Evolutionary conservation across 495 filamentous ascomycete genomes (phyloP).

Genomic region (Physcia stellaris): DNA sequence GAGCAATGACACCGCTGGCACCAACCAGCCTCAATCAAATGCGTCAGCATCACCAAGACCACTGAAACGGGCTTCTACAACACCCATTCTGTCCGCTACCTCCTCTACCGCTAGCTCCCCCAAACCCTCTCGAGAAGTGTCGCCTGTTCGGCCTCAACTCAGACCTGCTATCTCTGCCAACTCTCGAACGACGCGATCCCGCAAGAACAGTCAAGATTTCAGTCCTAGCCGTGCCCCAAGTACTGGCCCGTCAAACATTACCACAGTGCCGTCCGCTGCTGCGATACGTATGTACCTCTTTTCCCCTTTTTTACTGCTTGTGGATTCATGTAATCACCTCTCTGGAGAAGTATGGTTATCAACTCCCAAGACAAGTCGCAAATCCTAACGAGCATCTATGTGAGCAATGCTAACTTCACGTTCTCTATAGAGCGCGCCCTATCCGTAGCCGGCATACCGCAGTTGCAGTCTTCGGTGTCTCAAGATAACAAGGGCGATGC

Average conservation of each 20-base stretch:
- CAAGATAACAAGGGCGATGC: conserved; percentile 44
- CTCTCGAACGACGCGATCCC: conserved; percentile 36
- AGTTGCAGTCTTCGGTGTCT: conserved; percentile 36
- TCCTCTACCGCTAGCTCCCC: conserved; percentile 29
- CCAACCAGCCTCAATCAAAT: too few species aligned
- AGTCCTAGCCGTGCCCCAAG: conserved; percentile 48
- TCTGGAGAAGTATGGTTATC: too few species aligned
- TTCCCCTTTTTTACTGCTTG: too few species aligned
- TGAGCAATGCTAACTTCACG: too few species aligned
- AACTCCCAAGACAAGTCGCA: too few species aligned
- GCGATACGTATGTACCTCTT: too few species aligned
- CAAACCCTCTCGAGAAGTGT: conserved; percentile 37
- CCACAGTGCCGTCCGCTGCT: conserved; percentile 40
- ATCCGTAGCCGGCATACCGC: conserved; percentile 47
- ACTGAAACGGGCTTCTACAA: conserved; percentile 17
- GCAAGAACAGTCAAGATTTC: conserved; percentile 56
- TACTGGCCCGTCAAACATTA: conserved; percentile 25
- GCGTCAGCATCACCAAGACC: conserved; percentile 4
- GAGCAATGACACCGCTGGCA: too few species aligned
- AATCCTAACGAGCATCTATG: too few species aligned
- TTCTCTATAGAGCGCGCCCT: conserved; percentile 53
- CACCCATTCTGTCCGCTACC: conserved; percentile 21
- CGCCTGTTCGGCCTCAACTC: conserved; percentile 28
- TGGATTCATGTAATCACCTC: too few species aligned
- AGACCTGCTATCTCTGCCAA: conserved; percentile 16